Evolutionary conservation across 225 moss, liverwort and hornwort genomes (phyloP).

Genomic region (Polytrichum commune): DNA sequence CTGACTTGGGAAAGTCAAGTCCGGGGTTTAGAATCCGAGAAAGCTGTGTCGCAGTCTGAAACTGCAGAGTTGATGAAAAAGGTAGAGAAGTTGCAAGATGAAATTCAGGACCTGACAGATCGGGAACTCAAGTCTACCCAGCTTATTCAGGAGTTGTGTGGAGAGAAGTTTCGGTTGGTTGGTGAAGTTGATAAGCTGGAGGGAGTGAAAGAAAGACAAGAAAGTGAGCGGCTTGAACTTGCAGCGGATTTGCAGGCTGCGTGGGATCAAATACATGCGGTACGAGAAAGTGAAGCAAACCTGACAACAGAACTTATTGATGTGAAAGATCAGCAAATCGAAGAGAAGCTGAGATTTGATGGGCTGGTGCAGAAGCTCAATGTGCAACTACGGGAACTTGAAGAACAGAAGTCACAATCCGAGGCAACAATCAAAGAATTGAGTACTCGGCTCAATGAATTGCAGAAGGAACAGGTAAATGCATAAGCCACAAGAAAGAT

Average conservation of each 20-base stretch:
- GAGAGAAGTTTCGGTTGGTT: slow-evolving; percentile 25
- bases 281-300: slow-evolving; percentile 37
- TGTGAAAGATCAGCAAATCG: slow-evolving; percentile 26
- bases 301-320: slow-evolving; percentile 36
- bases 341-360: slow-evolving; percentile 30
- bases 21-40: slow-evolving; percentile 31
- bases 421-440: slow-evolving; percentile 27
- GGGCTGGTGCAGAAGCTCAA: slow-evolving; percentile 34
- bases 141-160: slow-evolving; percentile 28
- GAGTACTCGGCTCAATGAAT: slow-evolving; percentile 33
- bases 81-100: slow-evolving; percentile 19
- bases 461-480: slow-evolving; percentile 36
- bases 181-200: slow-evolving; percentile 50
- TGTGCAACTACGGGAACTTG: slow-evolving; percentile 29
- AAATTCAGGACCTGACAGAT: slow-evolving; percentile 16
- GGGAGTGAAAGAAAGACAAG: slow-evolving; percentile 51
- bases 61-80: slow-evolving; percentile 25
- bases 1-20: slow-evolving; percentile 23
- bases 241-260: slow-evolving; percentile 47
- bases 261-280: slow-evolving; percentile 51
- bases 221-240: slow-evolving; percentile 47
- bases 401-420: slow-evolving; percentile 20
- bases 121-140: slow-evolving; percentile 17
- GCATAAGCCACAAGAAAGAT: no score
- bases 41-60: slow-evolving; percentile 4